Percentiles rank a stretch among this genome's conserved stretches.
These are phyloP conservation scores for Chytriomyces sp. DNA, from an alignment of 192 early-diverging fungal species.

Conservation along the genomic window DNA sequence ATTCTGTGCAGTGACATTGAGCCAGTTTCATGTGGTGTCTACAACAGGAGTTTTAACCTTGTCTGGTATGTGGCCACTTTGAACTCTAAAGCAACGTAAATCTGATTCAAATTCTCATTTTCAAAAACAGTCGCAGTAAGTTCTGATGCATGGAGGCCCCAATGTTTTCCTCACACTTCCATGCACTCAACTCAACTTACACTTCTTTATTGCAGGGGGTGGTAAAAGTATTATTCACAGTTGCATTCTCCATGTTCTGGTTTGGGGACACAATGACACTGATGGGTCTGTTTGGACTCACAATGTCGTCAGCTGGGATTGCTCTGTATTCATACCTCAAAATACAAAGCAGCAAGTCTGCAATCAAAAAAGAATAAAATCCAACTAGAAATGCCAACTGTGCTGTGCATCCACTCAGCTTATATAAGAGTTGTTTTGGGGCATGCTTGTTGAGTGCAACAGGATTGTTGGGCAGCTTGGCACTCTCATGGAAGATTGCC, in stretches of 20 bases:
- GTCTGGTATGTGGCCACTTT: constrained; percentile 62
- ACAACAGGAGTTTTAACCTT: constrained; percentile 83
- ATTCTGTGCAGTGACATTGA: constrained; percentile 61
- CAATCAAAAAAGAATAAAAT: constrained; percentile 7
- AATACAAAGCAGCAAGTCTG: background rate
- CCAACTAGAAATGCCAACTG: background rate
- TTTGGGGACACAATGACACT: constrained; percentile 83
- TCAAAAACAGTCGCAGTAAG: background rate
- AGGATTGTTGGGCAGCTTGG: too few species aligned
- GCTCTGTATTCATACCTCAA: constrained; percentile 56
- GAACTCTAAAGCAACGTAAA: background rate
- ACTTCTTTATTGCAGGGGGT: constrained; percentile 55
- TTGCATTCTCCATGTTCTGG: constrained; percentile 69
- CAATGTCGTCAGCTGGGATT: constrained; percentile 81
- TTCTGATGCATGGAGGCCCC: too few species aligned
- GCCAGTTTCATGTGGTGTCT: constrained; percentile 73
- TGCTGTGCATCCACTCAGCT: background rate
- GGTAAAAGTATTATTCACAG: constrained; percentile 80
- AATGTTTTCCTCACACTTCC: background rate
- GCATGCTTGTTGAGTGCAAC: too few species aligned
- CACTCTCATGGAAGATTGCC: too few species aligned
- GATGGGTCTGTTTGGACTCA: constrained; percentile 77
- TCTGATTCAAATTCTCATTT: background rate
- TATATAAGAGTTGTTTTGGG: too few species aligned
- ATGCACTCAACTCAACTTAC: background rate